Percentiles rank a stretch among this genome's conserved stretches.
phyloP scores from a whole-genome alignment of 2,329 filamentous ascomycete genomes.

The Mariannaea sp. region DNA sequence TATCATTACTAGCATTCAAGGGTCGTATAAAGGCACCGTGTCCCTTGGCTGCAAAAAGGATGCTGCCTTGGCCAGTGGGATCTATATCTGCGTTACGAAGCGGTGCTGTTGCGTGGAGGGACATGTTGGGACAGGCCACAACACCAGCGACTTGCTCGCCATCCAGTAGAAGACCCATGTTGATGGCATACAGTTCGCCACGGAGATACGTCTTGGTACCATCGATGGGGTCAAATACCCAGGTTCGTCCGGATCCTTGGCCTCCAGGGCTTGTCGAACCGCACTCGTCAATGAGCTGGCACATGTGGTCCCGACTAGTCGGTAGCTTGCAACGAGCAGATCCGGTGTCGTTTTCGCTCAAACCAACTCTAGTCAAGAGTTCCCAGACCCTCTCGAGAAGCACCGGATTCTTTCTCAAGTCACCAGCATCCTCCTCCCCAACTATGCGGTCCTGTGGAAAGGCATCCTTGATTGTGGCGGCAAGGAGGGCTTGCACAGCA shows the following conservation, averaged over 20 bases:
- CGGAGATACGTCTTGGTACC: conserved; percentile 62
- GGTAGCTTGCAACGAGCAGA: conserved; percentile 43
- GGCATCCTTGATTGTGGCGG: conserved; percentile 52
- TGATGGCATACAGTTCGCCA: conserved; percentile 61
- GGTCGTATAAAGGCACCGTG: conserved; percentile 55
- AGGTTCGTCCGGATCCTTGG: conserved; percentile 48
- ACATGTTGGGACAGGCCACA: conserved; percentile 54
- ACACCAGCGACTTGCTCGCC: conserved; percentile 56
- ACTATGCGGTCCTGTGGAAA: conserved; percentile 59
- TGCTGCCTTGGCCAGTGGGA: conserved; percentile 49
- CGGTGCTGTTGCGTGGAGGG: conserved; percentile 45
- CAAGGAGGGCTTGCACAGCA: conserved; percentile 61
- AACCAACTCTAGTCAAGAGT: conserved; percentile 43
- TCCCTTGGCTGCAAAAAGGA: conserved; percentile 56
- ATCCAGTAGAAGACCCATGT: conserved; percentile 57
- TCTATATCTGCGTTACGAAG: conserved; percentile 53
- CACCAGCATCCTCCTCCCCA: conserved; percentile 59
- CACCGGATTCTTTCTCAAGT: conserved; percentile 49
- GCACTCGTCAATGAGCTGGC: conserved; percentile 59
- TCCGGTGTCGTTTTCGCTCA: no score
- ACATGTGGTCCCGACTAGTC: conserved; percentile 50
- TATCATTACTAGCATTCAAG: no score
- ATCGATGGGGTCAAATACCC: conserved; percentile 66
- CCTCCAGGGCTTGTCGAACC: conserved; percentile 46
- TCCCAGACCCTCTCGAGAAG: conserved; percentile 55